Percentiles rank a stretch among this genome's conserved stretches.
phyloP scores from a whole-genome alignment of 192 early-diverging fungal species.

The Backusella parvicylindrica region DNA sequence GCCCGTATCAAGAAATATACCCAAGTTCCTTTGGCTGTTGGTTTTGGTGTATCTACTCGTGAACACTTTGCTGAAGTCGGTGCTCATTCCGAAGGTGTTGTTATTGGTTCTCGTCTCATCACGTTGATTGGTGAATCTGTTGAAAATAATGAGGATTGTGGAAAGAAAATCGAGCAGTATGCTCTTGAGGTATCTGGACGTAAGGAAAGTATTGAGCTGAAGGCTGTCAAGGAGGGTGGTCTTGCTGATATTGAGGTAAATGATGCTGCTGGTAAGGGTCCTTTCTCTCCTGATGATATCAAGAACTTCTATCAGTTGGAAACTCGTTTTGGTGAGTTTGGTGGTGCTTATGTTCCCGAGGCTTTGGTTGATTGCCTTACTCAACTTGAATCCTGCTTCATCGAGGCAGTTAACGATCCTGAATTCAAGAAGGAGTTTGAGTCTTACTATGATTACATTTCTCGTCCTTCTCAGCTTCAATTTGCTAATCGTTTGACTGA shows the following conservation, averaged over 20 bases:
- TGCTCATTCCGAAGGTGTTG: constrained; percentile 88
- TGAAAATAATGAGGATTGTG: constrained; percentile 20
- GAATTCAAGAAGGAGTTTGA: constrained; percentile 93
- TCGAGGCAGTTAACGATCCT: constrained; percentile 78
- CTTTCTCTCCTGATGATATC: constrained; percentile 10
- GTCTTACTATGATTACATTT: constrained; percentile 88
- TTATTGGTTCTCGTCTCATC: constrained; percentile 92
- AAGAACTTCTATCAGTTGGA: constrained; percentile 53
- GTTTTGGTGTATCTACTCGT: constrained; percentile 91
- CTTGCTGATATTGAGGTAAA: constrained; percentile 15
- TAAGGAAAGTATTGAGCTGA: constrained; percentile 34
- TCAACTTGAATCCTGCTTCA: constrained; percentile 84
- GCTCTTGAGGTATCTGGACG: constrained; percentile 43
- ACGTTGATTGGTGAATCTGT: constrained; percentile 68
- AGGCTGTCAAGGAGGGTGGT: constrained; percentile 38
- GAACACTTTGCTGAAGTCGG: constrained; percentile 90
- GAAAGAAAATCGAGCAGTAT: constrained; percentile 44
- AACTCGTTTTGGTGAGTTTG: constrained; percentile 90
- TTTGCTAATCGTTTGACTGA: constrained; percentile 84
- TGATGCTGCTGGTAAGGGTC: constrained; percentile 11
- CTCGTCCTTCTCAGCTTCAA: constrained; percentile 85
- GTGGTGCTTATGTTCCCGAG: constrained; percentile 97
- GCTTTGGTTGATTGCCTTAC: constrained; percentile 93
- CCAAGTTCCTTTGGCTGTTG: constrained; percentile 85
- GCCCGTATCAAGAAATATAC: constrained; percentile 78